Base-by-base conservation (phyloP, 768 basidiomycete species). In the Auriscalpium microsporum region DNA sequence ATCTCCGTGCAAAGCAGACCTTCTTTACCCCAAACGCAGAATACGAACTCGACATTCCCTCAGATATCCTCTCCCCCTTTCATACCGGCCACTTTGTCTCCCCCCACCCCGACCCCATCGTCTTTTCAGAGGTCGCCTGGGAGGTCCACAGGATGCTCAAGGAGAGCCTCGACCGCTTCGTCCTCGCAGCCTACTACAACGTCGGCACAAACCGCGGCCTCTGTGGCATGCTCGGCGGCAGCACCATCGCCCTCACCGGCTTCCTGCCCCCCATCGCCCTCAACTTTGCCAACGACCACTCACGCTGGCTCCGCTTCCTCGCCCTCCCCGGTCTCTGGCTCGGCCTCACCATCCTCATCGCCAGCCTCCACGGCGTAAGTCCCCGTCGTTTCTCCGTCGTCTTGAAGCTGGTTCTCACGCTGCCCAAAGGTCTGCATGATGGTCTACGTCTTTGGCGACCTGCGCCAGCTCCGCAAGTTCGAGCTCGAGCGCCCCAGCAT, bases 361-460 rank as follows among this genome's bases (percentile, higher is more conserved):
- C 82, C 4, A 83, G 84, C 50, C 60, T 88, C 37, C 78, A 87
- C 57, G 87, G 87, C 4, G 81, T 90, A 57, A 10, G 11, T 23
- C 35, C 7, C 16, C n/a, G n/a, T n/a, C n/a, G n/a, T n/a, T n/a
- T n/a, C n/a, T n/a, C n/a, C n/a, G n/a, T n/a, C n/a, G n/a, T n/a
- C n/a, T n/a, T n/a, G n/a, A n/a, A n/a, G n/a, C n/a, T n/a, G n/a
- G n/a, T n/a, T n/a, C n/a, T n/a, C n/a, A n/a, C n/a, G n/a, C n/a
- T n/a, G 14, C 8, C 8, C 9, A 44, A 36, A 69, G 77, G 66
- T 78, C 10, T 90, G 88, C 65, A 65, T 90, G 54, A 87, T 86
- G 64, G 79, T 90, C 6, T 90, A 89, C 64, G 64, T 90, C 34
- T 88, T 90, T 62, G 88, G 88, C 8, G 88, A 90, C 68, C 73